Conservation (phyloP, 2,329 filamentous ascomycete genomes). For the Geosmithia putterillii region DNA sequence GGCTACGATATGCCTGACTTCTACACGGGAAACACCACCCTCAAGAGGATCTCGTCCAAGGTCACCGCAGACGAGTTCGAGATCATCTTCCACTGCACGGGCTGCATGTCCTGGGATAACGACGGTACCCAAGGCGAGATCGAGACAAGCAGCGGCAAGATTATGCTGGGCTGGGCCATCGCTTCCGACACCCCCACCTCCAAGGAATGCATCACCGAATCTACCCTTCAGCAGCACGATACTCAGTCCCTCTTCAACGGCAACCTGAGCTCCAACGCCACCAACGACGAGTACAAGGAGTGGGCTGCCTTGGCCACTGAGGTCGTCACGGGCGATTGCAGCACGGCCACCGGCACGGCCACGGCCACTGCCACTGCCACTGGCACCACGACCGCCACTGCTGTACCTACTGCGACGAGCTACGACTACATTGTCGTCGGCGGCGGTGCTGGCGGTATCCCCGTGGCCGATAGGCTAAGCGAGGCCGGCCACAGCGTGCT, state of each 20-base stretch:
- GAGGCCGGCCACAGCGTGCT: slow-evolving; percentile 53
- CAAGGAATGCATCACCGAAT: slow-evolving; percentile 26
- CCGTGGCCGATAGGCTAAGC: slow-evolving; percentile 43
- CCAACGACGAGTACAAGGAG: slow-evolving; percentile 25
- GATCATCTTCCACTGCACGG: slow-evolving; percentile 52
- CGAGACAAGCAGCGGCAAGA: slow-evolving; percentile 27
- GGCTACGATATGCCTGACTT: slow-evolving; percentile 46
- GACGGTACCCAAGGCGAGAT: slow-evolving; percentile 28
- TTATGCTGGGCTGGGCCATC: slow-evolving; percentile 45
- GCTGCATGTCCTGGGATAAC: slow-evolving; percentile 41
- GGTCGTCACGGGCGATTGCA: slow-evolving; percentile 20
- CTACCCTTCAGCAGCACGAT: slow-evolving; percentile 40
- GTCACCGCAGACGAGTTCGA: slow-evolving; percentile 47
- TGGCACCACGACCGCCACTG: slow-evolving; percentile 13
- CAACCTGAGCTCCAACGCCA: slow-evolving; percentile 18
- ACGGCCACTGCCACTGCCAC: slow-evolving; percentile 14
- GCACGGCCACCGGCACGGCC: slow-evolving; percentile 10
- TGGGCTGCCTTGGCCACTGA: slow-evolving; percentile 32
- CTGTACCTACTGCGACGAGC: slow-evolving; percentile 15
- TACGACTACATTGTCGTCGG: slow-evolving; percentile 56
- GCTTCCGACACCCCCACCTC: slow-evolving; percentile 29
- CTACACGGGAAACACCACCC: slow-evolving; percentile 48
- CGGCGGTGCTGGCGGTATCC: slow-evolving; percentile 48
- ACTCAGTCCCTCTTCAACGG: slow-evolving; percentile 37
- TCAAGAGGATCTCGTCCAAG: slow-evolving; percentile 46